phyloP scores from a whole-genome alignment of 2,329 filamentous ascomycete genomes.

The Nemania sp. region DNA sequence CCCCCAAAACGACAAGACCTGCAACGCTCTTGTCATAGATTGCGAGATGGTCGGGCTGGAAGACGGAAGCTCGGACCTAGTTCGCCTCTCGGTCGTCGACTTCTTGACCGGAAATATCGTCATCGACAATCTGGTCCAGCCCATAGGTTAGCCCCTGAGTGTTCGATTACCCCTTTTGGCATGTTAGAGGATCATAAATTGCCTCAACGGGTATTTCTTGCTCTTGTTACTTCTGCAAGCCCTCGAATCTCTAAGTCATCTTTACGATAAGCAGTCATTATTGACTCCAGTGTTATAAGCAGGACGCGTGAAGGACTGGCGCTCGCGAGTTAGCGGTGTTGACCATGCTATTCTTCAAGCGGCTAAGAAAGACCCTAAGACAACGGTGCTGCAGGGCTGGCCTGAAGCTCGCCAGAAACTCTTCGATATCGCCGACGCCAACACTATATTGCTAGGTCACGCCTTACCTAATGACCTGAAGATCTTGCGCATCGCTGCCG shows the following conservation, averaged over 20 bases:
- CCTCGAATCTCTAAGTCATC: too few relatives aligned
- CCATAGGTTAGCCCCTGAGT: too few relatives aligned
- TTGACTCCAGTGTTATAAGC: too few relatives aligned
- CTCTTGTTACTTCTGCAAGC: too few relatives aligned
- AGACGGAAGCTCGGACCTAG: slow-evolving; percentile 39
- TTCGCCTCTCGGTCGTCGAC: slow-evolving; percentile 53
- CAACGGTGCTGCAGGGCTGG: slow-evolving; percentile 55
- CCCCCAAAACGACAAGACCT: slow-evolving; percentile 29
- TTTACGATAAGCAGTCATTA: too few relatives aligned
- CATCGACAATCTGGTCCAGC: slow-evolving; percentile 57
- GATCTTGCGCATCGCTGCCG: slow-evolving; percentile 58
- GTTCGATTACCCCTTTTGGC: too few relatives aligned
- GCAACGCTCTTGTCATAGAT: slow-evolving; percentile 57
- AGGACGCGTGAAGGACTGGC: slow-evolving; percentile 50
- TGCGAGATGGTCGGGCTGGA: slow-evolving; percentile 61
- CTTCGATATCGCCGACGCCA: slow-evolving; percentile 55
- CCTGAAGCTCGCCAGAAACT: slow-evolving; percentile 56
- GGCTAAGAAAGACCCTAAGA: slow-evolving; percentile 43
- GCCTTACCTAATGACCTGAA: slow-evolving; percentile 59
- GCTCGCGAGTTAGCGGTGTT: slow-evolving; percentile 56
- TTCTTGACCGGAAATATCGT: slow-evolving; percentile 60
- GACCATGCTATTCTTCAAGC: slow-evolving; percentile 49
- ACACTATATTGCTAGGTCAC: slow-evolving; percentile 64
- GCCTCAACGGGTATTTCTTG: too few relatives aligned
- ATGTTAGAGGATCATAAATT: too few relatives aligned